Conservation (phyloP, 768 basidiomycete species). For the Fomitopsis pulvina region DNA sequence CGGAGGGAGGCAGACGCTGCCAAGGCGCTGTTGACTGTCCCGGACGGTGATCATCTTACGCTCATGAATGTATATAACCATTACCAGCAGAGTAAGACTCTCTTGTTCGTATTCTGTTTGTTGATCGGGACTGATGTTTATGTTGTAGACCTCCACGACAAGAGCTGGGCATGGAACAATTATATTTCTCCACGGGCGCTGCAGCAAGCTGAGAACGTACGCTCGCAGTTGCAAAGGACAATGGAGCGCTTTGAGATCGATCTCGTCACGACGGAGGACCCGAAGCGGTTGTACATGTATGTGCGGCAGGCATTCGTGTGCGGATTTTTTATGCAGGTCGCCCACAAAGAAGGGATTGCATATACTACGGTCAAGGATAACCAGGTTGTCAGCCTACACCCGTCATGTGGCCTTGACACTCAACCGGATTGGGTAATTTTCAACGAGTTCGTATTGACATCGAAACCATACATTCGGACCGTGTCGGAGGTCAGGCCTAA, state of each 20-base stretch:
- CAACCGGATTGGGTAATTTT: constrained; percentile 91
- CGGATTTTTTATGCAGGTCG: constrained; percentile 98
- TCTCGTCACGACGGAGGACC: constrained; percentile 60
- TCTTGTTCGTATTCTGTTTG: not conserved
- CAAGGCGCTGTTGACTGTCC: constrained; percentile 81
- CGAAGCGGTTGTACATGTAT: constrained; percentile 45
- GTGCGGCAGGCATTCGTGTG: constrained; percentile 81
- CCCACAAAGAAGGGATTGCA: constrained; percentile 74
- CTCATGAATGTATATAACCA: constrained; percentile 94
- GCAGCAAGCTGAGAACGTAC: constrained; percentile 89
- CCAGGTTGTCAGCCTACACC: constrained; percentile 64
- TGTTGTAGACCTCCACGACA: constrained; percentile 59
- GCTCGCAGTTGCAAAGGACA: constrained; percentile 76
- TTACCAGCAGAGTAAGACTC: constrained; percentile 67
- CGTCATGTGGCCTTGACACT: constrained; percentile 80
- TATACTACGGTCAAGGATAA: constrained; percentile 95
- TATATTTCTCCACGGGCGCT: constrained; percentile 82
- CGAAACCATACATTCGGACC: constrained; percentile 82
- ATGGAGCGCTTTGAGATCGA: constrained; percentile 92
- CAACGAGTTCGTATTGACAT: constrained; percentile 94
- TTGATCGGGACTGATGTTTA: not conserved
- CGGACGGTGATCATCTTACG: constrained; percentile 95
- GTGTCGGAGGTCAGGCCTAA: constrained; percentile 83
- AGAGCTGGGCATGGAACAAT: constrained; percentile 87
- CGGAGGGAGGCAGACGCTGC: constrained; percentile 90